phyloP scores from a whole-genome alignment of 495 filamentous ascomycete species.

The Penicillium angulare region DNA sequence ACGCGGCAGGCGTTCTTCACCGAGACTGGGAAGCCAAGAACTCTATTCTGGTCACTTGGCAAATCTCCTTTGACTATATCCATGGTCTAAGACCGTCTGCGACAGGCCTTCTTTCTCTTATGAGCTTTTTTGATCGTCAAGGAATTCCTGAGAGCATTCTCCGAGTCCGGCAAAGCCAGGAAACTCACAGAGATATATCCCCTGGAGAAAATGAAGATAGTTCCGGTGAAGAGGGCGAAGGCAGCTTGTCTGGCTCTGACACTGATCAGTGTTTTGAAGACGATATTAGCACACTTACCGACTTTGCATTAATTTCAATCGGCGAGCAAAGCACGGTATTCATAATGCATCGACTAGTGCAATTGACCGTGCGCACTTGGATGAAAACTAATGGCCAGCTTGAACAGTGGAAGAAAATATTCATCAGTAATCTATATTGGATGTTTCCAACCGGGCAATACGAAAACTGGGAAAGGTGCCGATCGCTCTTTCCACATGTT shows the following conservation, averaged over 20 bases:
- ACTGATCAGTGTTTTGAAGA: not conserved
- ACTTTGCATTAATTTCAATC: conserved; percentile 10
- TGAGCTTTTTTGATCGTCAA: conserved; percentile 24
- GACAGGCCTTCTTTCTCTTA: conserved; percentile 13
- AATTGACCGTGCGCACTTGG: not conserved
- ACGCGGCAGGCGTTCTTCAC: conserved; percentile 3
- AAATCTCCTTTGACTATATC: conserved; percentile 35
- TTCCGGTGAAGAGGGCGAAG: not conserved
- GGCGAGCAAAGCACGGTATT: not conserved
- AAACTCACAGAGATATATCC: not conserved
- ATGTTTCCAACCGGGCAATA: conserved; percentile 1
- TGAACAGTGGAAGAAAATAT: conserved; percentile 23
- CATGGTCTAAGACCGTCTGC: conserved; percentile 14
- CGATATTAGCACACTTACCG: not conserved
- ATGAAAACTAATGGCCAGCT: conserved; percentile 21
- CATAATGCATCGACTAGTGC: conserved; percentile 14
- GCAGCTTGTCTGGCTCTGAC: not conserved
- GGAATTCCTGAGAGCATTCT: conserved; percentile 10
- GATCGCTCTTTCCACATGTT: conserved; percentile 7
- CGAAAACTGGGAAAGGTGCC: conserved; percentile 5
- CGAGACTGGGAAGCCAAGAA: conserved; percentile 21
- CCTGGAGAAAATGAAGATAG: not conserved
- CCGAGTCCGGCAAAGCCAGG: not conserved
- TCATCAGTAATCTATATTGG: not conserved
- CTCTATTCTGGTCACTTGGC: conserved; percentile 29